Conservation (phyloP, 768 basidiomycete species). For the Naganishia friedmannii region DNA sequence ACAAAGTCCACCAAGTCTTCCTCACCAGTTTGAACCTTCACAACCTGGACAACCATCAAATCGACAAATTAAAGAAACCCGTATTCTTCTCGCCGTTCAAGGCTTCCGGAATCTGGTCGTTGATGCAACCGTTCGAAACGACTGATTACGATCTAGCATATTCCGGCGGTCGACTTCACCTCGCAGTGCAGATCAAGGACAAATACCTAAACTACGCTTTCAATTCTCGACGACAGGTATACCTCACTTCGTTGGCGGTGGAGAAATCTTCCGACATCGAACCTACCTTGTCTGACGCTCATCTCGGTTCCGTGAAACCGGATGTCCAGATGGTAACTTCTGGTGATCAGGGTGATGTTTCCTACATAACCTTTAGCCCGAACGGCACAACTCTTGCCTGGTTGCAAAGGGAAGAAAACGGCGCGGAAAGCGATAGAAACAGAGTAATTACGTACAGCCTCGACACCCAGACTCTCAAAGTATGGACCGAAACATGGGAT, state of each 20-base stretch:
- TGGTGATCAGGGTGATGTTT: constrained; percentile 78
- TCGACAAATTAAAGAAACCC: constrained; percentile 32
- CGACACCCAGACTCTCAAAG: constrained; percentile 63
- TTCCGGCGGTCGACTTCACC: constrained; percentile 68
- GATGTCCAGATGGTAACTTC: constrained; percentile 64
- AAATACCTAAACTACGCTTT: constrained; percentile 69
- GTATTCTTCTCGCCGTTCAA: constrained; percentile 62
- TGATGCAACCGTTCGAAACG: constrained; percentile 20
- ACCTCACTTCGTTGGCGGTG: constrained; percentile 36
- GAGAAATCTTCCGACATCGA: not conserved
- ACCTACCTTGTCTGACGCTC: not conserved
- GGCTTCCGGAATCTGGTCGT: constrained; percentile 56
- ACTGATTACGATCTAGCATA: constrained; percentile 50
- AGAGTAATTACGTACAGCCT: constrained; percentile 74
- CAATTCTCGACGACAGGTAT: constrained; percentile 86
- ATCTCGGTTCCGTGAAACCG: not conserved
- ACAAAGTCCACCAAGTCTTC: constrained; percentile 69
- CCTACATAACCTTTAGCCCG: constrained; percentile 66
- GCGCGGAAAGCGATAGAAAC: constrained; percentile 80
- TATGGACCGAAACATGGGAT: constrained; percentile 80
- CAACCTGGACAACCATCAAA: constrained; percentile 46
- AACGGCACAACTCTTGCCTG: constrained; percentile 74
- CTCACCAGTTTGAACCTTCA: constrained; percentile 58
- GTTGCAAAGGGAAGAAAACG: constrained; percentile 81
- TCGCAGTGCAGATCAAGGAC: constrained; percentile 84